Evolutionary conservation across 2,329 filamentous ascomycete genomes (phyloP).

Genomic region (Talaromyces funiculosus): DNA sequence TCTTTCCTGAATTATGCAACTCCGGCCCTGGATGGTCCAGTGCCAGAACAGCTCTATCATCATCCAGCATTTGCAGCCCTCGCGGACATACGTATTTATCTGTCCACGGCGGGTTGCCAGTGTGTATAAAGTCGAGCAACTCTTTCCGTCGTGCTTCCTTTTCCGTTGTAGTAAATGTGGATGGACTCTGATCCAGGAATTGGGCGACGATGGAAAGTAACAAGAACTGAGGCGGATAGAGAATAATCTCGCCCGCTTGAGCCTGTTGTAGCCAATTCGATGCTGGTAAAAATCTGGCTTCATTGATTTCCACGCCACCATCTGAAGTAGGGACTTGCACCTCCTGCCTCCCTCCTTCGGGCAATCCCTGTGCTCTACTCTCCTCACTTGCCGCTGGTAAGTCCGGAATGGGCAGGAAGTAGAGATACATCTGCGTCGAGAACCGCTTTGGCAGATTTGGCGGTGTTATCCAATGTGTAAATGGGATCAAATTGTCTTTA

Average conservation of each 20-base stretch:
- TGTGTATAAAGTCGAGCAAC: constrained; percentile 46
- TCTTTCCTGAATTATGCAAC: constrained; percentile 44
- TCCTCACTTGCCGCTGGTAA: constrained; percentile 20
- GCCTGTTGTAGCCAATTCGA: constrained; percentile 64
- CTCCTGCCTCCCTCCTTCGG: constrained; percentile 48
- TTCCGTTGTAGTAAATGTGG: constrained; percentile 18
- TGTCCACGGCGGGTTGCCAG: constrained; percentile 41
- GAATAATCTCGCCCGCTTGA: constrained; percentile 60
- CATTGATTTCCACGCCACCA: constrained; percentile 64
- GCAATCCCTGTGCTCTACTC: constrained; percentile 22
- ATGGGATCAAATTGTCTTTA: constrained; percentile 65
- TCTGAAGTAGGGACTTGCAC: constrained; percentile 66
- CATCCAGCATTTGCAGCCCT: constrained; percentile 34
- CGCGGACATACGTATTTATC: constrained; percentile 45
- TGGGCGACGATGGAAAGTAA: constrained; percentile 49
- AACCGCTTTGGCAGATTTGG: constrained; percentile 66
- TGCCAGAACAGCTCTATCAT: constrained; percentile 48
- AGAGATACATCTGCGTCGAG: constrained; percentile 95
- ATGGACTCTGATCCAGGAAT: constrained; percentile 41
- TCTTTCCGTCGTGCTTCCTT: constrained; percentile 38
- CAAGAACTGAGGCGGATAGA: constrained; percentile 83
- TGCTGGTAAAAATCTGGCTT: constrained; percentile 70
- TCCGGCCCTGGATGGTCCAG: constrained; percentile 53
- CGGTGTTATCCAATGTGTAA: constrained; percentile 90
- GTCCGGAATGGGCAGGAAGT: constrained; percentile 65